phyloP scores from a whole-genome alignment of 2,329 filamentous ascomycete species.

The Pseudogymnoascus sp. region DNA sequence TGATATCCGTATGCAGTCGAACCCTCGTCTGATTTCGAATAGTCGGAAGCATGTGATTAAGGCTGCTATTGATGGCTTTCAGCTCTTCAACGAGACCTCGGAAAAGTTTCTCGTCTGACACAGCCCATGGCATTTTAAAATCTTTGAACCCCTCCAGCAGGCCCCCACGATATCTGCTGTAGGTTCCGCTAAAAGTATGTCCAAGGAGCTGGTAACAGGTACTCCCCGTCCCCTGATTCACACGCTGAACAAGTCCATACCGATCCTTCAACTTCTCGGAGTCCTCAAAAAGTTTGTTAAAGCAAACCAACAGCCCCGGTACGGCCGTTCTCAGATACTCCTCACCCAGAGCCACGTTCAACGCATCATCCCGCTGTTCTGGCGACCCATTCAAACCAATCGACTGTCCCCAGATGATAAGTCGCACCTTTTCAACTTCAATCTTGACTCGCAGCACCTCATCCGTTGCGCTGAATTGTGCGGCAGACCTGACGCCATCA shows the following conservation, averaged over 20 bases:
- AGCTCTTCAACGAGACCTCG: not conserved
- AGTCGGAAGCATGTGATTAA: not conserved
- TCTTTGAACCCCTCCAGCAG: not conserved
- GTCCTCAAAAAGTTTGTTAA: not conserved
- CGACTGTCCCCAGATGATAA: not conserved
- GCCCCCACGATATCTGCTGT: not conserved
- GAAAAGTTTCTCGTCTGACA: not conserved
- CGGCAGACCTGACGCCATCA: not conserved
- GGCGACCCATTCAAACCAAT: not conserved
- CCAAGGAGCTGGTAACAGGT: not conserved
- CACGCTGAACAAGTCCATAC: not conserved
- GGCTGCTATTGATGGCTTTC: not conserved
- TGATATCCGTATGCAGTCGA: not conserved
- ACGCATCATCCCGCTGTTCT: not conserved
- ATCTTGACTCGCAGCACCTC: not conserved
- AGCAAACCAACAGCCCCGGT: not conserved
- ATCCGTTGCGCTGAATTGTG: not conserved
- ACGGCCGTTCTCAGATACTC: not conserved
- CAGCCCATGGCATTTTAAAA: not conserved
- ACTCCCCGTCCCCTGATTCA: not conserved
- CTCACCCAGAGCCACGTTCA: not conserved
- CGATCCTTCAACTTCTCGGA: not conserved
- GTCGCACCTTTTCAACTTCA: not conserved
- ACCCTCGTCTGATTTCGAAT: not conserved
- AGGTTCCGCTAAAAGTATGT: not conserved